Evolutionary conservation across 202 grass and related monocot genomes (phyloP), one percentile per base, ranked within the genome.

Genomic region (Tripidium arundinaceum): DNA sequence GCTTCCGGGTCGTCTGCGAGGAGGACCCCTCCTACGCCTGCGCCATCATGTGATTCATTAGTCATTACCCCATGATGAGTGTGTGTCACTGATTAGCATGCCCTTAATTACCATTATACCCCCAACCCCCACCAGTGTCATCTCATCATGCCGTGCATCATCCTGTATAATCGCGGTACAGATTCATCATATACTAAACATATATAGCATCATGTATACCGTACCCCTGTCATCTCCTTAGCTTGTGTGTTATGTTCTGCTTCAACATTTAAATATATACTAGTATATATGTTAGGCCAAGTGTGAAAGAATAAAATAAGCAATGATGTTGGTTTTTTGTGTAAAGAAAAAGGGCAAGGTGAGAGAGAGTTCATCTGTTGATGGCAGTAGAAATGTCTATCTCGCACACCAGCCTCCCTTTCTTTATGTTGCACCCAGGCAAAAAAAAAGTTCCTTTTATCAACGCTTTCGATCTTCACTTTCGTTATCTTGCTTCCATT

Each of bases 41-140:
- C 84, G 1, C 68, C 71, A 82, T 98, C 81, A 98, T 98, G 95
- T 98, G 85, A 92, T 57, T n/a, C n/a, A n/a, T n/a, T n/a, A n/a
- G n/a, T n/a, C n/a, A n/a, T n/a, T n/a, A n/a, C n/a, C n/a, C n/a
- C n/a, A n/a, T n/a, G n/a, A n/a, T n/a, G n/a, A n/a, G n/a, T n/a
- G n/a, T n/a, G n/a, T n/a, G n/a, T n/a, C 54, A 58, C 54, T 58
- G 54, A 36, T 79, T 15, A 26, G 12, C 21, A 36, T 16, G 34
- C 77, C 63, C 63, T 68, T 57, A 41, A 79, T 79, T 11, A 47
- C 40, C 41, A 14, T 28, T 8, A 27, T 42, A 31, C 18, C 64
- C 24, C n/a, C n/a, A n/a, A n/a, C n/a, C 13, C 10, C 2, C 41
- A 21, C n/a, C 28, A 68, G 21, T 11, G 54, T 58, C 76, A 70